These are phyloP conservation scores for Lentinula boryana DNA, from an alignment of 768 basidiomycete genomes.

Conservation along the genomic window DNA sequence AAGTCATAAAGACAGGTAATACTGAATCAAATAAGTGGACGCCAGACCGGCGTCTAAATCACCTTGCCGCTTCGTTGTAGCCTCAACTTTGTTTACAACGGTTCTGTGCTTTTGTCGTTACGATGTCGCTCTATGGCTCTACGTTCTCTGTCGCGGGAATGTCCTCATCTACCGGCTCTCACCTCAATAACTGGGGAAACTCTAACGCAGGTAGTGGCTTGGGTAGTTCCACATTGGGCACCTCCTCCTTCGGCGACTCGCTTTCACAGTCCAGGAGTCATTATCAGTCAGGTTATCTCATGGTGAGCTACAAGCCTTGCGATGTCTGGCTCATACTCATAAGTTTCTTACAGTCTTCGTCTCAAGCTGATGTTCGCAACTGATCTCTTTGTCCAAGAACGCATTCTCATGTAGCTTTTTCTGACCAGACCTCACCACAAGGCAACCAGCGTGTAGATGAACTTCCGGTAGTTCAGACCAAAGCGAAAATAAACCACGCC, in stretches of 20 bases:
- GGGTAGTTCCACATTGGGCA: conserved; percentile 24
- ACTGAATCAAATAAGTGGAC: too few relatives aligned
- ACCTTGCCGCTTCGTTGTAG: too few relatives aligned
- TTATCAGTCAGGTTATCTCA: conserved; percentile 76
- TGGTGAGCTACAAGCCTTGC: conserved; percentile 41
- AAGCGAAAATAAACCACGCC: conserved; percentile 73
- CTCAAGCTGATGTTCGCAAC: conserved; percentile 50
- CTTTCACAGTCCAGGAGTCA: conserved; percentile 69
- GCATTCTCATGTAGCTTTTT: not conserved
- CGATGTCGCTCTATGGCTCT: conserved; percentile 1
- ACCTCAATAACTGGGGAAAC: conserved; percentile 46
- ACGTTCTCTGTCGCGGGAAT: conserved; percentile 56
- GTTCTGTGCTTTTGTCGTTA: not conserved
- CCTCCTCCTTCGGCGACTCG: conserved; percentile 56
- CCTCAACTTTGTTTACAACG: too few relatives aligned
- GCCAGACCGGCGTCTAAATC: too few relatives aligned
- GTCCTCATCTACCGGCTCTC: conserved; percentile 42
- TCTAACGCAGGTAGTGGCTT: conserved; percentile 30
- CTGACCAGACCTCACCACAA: conserved; percentile 38
- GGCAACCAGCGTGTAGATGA: conserved; percentile 64
- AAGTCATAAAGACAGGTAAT: too few relatives aligned
- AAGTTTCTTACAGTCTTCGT: conserved; percentile 41
- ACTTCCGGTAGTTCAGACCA: conserved; percentile 68
- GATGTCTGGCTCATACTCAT: not conserved
- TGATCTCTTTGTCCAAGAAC: conserved; percentile 1